phyloP scores from a whole-genome alignment of 441 rosid species.

The Viola pubescens region DNA sequence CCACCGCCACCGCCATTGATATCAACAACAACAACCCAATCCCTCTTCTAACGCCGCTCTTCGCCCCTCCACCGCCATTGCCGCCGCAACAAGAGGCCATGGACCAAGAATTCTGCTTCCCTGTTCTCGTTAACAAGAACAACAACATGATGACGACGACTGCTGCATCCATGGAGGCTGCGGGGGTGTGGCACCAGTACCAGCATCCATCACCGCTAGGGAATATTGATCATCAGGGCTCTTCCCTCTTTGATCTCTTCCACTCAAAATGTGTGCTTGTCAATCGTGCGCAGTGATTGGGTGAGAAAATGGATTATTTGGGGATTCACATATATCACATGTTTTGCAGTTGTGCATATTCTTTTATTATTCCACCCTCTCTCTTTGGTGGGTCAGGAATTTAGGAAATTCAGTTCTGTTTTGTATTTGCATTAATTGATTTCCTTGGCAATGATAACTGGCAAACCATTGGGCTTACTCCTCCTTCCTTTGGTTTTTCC shows the following conservation, averaged over 20 bases:
- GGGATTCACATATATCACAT: background rate
- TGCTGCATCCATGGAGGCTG: background rate
- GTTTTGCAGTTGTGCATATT: background rate
- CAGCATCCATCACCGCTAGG: conserved; percentile 10
- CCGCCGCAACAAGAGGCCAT: conserved; percentile 1
- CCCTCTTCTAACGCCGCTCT: conserved; percentile 60
- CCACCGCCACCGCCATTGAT: background rate
- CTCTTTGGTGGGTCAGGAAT: background rate
- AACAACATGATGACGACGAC: conserved; percentile 2
- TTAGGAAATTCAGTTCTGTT: no score
- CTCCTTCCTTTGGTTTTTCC: no score
- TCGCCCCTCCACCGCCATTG: conserved; percentile 24
- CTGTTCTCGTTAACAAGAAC: background rate
- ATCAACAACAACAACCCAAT: conserved; percentile 25
- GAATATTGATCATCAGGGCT: conserved; percentile 19
- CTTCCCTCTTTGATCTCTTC: conserved; percentile 27
- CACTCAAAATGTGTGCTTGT: conserved; percentile 46
- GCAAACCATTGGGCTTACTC: no score
- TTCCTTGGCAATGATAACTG: no score
- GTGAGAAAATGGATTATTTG: no score
- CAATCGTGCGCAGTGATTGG: conserved; percentile 17
- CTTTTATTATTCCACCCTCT: background rate
- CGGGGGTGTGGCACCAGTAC: conserved; percentile 20
- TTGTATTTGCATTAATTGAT: no score
- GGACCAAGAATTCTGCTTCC: conserved; percentile 19